Base-by-base conservation (phyloP, 169 alveolate genomes). In the Sarcocystis neurona region DNA sequence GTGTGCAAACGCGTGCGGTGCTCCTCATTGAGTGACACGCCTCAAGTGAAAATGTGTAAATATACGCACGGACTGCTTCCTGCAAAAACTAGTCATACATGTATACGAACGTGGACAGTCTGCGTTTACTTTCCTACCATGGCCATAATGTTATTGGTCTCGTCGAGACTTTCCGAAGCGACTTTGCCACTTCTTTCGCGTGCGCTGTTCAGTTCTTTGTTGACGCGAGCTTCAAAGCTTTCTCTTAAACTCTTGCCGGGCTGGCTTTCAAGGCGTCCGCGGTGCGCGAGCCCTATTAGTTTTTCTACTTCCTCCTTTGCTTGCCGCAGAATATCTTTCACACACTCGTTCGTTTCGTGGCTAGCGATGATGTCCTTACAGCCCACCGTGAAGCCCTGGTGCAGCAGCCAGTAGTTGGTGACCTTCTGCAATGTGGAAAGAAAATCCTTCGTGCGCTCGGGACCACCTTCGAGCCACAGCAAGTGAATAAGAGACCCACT, bases 211-310 rank as follows among this genome's bases (percentile, higher is more conserved):
- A 99, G 94, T 74, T 96, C 98, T 89, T 97, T 96, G 94, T 98
- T 98, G 39, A 98, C 99, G 68, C 97, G 92, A 20, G 98, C 97
- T 90, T 99, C 99, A 94, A 99, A 98, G n/a, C 99, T 96, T 92
- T 99, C 99, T 90, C 98, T 95, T 96, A 98, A 94, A 84, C 98
- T 96, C 91, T 98, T 98, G 4, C 99, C 99, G 0, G 99, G 99
- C 90, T 98, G 99, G 44, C 99, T 94, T 90, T 99, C 98, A 60
- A 99, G 94, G 93, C 97, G 95, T 0, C 99, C 99, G 56, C 94
- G 96, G 92, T 98, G 99, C 15, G 99, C 99, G 56, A 95, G 92
- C 3, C 96, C 91, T 74, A 97, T 95, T 32, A 90, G 72, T 8
- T 90, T 82, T 1, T 84, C 89, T 58, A 94, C 96, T 85, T 94